Conservation (phyloP, 257 asterid genomes). For the Anisodus acutangulus region DNA sequence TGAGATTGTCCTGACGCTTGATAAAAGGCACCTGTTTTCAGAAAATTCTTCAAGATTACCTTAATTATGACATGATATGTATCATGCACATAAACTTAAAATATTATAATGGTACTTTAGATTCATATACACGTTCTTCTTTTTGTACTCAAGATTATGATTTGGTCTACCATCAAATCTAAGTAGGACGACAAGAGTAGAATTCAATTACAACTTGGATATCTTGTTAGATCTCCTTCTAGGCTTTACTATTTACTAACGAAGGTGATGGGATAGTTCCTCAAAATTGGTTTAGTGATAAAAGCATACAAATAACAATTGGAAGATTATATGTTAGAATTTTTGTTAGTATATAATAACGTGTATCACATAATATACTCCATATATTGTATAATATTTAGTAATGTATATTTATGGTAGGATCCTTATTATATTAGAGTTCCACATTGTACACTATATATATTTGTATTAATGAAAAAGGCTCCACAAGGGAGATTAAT, state of each 20-base stretch:
- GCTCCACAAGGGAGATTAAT: no score
- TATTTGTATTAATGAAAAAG: no score
- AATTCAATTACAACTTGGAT: not conserved
- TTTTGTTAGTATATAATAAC: not conserved
- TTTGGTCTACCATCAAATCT: constrained; percentile 14
- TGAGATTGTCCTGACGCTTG: no score
- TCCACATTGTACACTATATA: no score
- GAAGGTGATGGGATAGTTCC: not conserved
- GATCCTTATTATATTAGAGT: no score
- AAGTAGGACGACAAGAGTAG: not conserved
- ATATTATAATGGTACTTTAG: not conserved
- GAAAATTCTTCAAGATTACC: no score
- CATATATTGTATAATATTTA: no score
- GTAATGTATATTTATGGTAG: no score
- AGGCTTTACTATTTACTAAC: not conserved
- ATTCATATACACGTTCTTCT: not conserved
- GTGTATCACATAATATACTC: no score
- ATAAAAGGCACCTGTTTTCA: no score
- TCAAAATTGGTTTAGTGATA: not conserved
- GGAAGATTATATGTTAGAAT: not conserved
- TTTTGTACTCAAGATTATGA: not conserved
- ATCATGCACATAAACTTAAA: not conserved
- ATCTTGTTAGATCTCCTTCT: not conserved
- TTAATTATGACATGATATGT: no score
- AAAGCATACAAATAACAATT: not conserved